Base-by-base conservation (phyloP, 2,329 filamentous ascomycete species). In the Fusarium redolens region DNA sequence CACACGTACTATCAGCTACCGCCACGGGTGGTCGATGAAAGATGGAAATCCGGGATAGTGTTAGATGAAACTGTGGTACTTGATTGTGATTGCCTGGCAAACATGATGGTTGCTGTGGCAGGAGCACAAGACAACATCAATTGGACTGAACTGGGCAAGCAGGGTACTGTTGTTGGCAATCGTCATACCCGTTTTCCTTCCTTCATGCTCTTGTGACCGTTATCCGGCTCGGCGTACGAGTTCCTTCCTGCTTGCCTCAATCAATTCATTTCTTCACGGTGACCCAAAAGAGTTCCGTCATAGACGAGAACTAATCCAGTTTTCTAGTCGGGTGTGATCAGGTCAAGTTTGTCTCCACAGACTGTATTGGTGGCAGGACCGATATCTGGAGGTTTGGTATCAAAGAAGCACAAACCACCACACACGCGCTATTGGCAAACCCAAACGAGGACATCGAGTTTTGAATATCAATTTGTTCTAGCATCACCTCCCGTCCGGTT, bases 171-270 rank as follows among this genome's bases (percentile, higher is more conserved):
- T 43, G 50, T 54, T 58, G 55, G 61, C 66, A 73, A 55, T 74
- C 68, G 71, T 74, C 71, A 72, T 69, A 63, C 63, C 45, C 37
- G 52, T 38, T 62, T 69, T 57, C 57, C 38, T 52, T 65, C 50
- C 33, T 47, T 60, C 45, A 54, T 45, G 62, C 48, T 65, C 60
- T 30, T 28, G 37, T 60, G 71, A 68, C 71, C 71, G 71, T 69
- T 52, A 72, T 63, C 71, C 71, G 71, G 68, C 71, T 74, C 59
- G 71, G 71, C 71, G 50, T 44, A 72, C 45, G 60, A 58, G 33
- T 50, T 44, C 35, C 43, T 61, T 44, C 52, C 47, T 69, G 54
- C 41, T 58, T 72, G 22, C 43, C 52, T 55, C 35, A 33, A 59
- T 22, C 48, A 28, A 67, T 13, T 35, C 22, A 11, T 35, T 52